Base-by-base conservation (phyloP, 2,329 filamentous ascomycete species). In the Malbranchea cinnamomea region DNA sequence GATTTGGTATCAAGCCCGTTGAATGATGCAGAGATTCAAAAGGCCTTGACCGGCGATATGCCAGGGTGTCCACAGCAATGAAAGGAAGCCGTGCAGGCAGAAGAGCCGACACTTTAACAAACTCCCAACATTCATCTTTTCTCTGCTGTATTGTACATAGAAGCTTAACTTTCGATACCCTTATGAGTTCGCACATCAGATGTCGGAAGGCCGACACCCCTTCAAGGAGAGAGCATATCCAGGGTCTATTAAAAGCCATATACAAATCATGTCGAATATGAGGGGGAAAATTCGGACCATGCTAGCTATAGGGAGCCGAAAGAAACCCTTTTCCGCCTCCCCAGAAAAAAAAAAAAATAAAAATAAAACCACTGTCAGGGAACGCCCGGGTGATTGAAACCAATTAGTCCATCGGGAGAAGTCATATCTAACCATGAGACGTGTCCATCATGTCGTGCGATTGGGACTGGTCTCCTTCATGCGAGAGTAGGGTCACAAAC, bases 1-100 rank as follows among this genome's bases (percentile, higher is more conserved):
- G 89, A 95, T 53, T 62, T 98, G 11, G 79, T 98, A 10, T 46
- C 54, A 11, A 58, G 57, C 26, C 57, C 57, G 4, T 49, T 57
- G 33, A 87, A 85, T 33, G 83, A 93, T 49, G 78, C 92, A 71
- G 74, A 76, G 32, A 78, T 79, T 28, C 78, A 80, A 11, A 81
- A 87, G 48, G 81, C 87, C 40, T 62, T 63, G 18, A 52, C 67
- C 5, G 56, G 59, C 21, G 67, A 67, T 37, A 53, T 71, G 30
- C 66, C 74, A 18, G 69, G 71, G 22, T 78, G 74, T 53, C 67
- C 68, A 7, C 70, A 69, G 42, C 72, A 77, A 56, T 76, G 48
- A 53, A 18, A 5, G 8, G 5, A n/a, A n/a, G n/a, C 37, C 26
- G 18, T 12, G 13, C 25, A 24, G 17, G 5, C 16, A 12, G 9